These are phyloP conservation scores for Sechiopsis laciniata DNA, from an alignment of 306 rosid species.

Conservation along the genomic window DNA sequence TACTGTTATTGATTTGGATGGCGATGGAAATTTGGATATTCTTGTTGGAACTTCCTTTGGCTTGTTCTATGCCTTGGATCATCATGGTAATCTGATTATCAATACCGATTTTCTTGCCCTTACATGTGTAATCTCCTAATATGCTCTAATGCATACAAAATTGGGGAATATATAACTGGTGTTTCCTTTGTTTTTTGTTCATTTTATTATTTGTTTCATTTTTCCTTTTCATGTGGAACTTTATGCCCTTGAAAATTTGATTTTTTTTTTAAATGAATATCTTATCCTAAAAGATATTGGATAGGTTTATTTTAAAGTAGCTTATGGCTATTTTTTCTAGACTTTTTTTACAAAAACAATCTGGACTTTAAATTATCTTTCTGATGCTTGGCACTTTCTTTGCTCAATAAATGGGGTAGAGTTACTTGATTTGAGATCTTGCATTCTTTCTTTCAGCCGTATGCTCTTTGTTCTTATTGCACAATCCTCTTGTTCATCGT, in stretches of 20 bases:
- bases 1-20: constrained; percentile 87
- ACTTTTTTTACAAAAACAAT: no score
- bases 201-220: background rate
- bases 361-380: background rate
- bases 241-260: background rate
- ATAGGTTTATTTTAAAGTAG: background rate
- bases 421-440: background rate
- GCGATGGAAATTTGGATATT: constrained; percentile 90
- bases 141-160: background rate
- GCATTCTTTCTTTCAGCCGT: background rate
- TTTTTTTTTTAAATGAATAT: background rate
- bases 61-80: constrained; percentile 87
- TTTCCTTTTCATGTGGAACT: background rate
- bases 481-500: background rate
- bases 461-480: background rate
- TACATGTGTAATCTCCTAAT: background rate
- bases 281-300: background rate
- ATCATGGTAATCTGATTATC: constrained; percentile 54
- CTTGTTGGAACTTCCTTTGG: constrained; percentile 94
- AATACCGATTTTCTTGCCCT: background rate
- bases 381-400: background rate
- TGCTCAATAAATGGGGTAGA: constrained; percentile 1
- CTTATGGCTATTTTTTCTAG: background rate
- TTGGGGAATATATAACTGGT: background rate
- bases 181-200: background rate